A percentile compares a stretch with the other conserved stretches of the same genome.
Evolutionary conservation across 305 asterid species (phyloP).

Genomic region (Rubia balearica): DNA sequence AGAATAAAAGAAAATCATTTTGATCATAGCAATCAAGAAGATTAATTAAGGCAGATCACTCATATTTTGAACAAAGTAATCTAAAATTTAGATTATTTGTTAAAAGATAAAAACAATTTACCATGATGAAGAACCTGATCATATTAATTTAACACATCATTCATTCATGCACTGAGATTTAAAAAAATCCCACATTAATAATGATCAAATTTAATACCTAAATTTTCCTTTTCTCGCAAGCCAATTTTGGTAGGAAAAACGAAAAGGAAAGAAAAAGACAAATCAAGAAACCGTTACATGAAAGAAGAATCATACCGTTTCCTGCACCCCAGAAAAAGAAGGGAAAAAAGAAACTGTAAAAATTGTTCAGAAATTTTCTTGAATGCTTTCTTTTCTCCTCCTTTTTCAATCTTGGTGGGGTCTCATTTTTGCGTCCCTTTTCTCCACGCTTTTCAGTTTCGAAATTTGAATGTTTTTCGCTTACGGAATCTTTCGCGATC

Average conservation of each 20-base stretch:
- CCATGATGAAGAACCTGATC: neutral
- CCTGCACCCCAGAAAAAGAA: neutral
- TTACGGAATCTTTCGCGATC: neutral
- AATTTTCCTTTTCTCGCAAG: neutral
- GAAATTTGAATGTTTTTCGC: neutral
- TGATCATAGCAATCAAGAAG: neutral
- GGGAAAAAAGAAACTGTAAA: neutral
- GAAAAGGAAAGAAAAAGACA: neutral
- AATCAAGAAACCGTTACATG: neutral
- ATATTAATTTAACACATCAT: neutral
- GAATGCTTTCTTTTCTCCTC: neutral
- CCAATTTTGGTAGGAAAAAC: neutral
- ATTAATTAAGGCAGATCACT: too few species aligned
- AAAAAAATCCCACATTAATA: neutral
- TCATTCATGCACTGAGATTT: neutral
- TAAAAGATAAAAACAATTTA: neutral
- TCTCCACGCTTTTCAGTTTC: neutral
- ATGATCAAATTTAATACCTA: neutral
- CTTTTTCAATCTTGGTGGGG: neutral
- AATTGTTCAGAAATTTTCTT: neutral
- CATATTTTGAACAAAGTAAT: too few species aligned
- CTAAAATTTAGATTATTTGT: neutral
- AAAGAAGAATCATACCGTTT: neutral
- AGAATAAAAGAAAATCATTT: neutral
- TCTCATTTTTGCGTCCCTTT: neutral